phyloP scores from a whole-genome alignment of 345 rosid species.

The Gossypium ekmanianum region DNA sequence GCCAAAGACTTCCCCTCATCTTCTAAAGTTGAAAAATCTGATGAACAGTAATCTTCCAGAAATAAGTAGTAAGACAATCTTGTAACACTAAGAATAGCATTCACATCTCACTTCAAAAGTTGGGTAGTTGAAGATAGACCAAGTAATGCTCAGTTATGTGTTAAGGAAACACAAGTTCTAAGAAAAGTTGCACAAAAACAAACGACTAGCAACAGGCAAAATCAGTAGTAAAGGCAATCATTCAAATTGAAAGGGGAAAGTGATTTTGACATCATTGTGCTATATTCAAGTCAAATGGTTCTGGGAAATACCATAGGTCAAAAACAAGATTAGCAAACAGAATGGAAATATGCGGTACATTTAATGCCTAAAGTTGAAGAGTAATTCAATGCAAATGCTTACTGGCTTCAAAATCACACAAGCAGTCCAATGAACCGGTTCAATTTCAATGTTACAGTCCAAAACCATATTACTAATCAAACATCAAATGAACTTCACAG shows the following conservation, averaged over 20 bases:
- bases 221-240: not conserved
- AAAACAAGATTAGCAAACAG: not conserved
- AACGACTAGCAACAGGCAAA: not conserved
- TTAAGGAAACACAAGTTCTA: not conserved
- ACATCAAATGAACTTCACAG: not conserved
- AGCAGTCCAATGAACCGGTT: not conserved
- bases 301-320: not conserved
- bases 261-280: not conserved
- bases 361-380: no score
- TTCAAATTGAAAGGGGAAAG: not conserved
- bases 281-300: not conserved
- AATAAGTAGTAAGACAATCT: not conserved
- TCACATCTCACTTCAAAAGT: not conserved
- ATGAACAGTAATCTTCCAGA: conserved; percentile 12
- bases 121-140: not conserved
- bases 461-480: not conserved
- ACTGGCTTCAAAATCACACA: not conserved
- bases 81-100: not conserved
- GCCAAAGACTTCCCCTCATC: conserved; percentile 98
- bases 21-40: conserved; percentile 32
- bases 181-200: not conserved
- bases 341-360: not conserved
- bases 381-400: not conserved
- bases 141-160: not conserved
- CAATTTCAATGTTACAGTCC: not conserved